Evolutionary conservation across 148 eudicot genomes (phyloP).

Genomic region (Camellia lanceoleosa): DNA sequence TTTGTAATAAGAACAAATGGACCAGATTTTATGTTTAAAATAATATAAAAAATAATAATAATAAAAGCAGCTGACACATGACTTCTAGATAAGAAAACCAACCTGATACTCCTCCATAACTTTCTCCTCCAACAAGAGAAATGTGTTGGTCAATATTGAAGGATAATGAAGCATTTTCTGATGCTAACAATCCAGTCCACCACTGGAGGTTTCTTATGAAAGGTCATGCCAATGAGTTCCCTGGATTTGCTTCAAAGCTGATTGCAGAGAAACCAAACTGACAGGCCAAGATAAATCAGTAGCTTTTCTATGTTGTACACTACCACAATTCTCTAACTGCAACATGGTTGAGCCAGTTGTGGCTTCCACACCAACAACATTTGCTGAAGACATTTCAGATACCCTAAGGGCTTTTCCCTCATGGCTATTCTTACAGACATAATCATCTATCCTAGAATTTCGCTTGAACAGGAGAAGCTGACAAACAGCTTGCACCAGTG

Average conservation of each 20-base stretch:
- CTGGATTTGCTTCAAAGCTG: slow-evolving; percentile 22
- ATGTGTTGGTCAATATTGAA: slow-evolving; percentile 5
- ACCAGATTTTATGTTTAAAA: not conserved
- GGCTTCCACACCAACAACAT: slow-evolving; percentile 18
- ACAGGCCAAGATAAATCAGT: slow-evolving; percentile 8
- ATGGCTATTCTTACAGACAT: slow-evolving; percentile 18
- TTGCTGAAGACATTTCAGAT: slow-evolving; percentile 20
- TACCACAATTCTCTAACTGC: slow-evolving; percentile 17
- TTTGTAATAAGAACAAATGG: not conserved
- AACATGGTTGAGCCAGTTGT: slow-evolving; percentile 17
- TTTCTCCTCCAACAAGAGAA: slow-evolving; percentile 21
- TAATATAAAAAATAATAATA: not conserved
- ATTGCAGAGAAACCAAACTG: slow-evolving; percentile 16
- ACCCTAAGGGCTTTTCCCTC: slow-evolving; percentile 13
- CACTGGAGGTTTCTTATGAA: slow-evolving; percentile 52
- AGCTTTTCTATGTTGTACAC: slow-evolving; percentile 10
- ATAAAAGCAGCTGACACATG: not conserved
- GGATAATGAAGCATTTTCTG: slow-evolving; percentile 18
- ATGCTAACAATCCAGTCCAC: slow-evolving; percentile 30
- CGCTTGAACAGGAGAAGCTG: slow-evolving; percentile 18
- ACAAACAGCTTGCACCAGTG: slow-evolving; percentile 6
- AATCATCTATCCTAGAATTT: slow-evolving; percentile 18
- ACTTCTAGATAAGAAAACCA: not conserved
- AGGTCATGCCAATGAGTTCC: slow-evolving; percentile 42
- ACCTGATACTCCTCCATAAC: slow-evolving; percentile 41